Conservation (phyloP, 2,329 filamentous ascomycete species). For the Didymella keratinophila region DNA sequence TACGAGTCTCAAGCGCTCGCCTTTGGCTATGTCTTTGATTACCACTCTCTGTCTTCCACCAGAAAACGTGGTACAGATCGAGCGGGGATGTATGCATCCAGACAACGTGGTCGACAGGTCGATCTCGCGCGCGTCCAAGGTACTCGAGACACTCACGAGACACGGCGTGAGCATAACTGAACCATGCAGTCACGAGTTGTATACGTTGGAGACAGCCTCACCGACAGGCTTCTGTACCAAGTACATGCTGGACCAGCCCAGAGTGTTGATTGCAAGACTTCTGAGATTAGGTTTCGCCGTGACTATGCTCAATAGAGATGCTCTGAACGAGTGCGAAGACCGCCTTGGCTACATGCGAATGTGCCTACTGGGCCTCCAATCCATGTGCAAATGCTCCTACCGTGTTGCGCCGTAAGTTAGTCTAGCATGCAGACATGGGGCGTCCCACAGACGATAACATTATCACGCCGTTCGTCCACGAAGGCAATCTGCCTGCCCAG, state of each 20-base stretch:
- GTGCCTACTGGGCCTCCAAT: background rate
- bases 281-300: background rate
- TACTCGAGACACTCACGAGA: conserved; percentile 24
- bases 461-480: background rate
- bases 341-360: background rate
- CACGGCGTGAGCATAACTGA: conserved; percentile 17
- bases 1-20: conserved; percentile 4
- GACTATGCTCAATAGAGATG: background rate
- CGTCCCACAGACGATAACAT: background rate
- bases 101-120: background rate
- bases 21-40: conserved; percentile 3
- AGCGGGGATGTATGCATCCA: background rate
- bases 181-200: conserved; percentile 15
- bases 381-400: background rate
- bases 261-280: background rate
- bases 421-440: background rate
- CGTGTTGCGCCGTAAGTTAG: background rate
- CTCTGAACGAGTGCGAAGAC: background rate
- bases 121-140: background rate
- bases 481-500: conserved; percentile 21
- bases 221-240: background rate
- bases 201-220: conserved; percentile 5
- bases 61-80: background rate
- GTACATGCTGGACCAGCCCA: background rate
- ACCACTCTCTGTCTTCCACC: background rate